Evolutionary conservation across 768 basidiomycete species (phyloP).

Genomic region (Collybiopsis luxurians): DNA sequence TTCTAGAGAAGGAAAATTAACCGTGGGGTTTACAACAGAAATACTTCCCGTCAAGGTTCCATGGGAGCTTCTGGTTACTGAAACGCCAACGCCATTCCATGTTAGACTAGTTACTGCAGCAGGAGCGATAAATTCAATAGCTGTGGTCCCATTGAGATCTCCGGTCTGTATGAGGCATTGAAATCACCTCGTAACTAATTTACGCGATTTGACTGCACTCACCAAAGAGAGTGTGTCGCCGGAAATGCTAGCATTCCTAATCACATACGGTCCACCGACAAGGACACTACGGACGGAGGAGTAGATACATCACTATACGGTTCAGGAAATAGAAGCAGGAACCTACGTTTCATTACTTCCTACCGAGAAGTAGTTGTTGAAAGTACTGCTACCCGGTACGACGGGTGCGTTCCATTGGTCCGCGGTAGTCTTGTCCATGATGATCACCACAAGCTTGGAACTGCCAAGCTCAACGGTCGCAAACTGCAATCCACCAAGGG

Average conservation of each 20-base stretch:
- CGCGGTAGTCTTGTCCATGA: conserved; percentile 48
- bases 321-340: neutral
- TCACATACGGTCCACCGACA: conserved; percentile 52
- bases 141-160: conserved; percentile 48
- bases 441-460: conserved; percentile 26
- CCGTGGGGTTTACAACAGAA: conserved; percentile 8
- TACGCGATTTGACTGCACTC: conserved; percentile 1
- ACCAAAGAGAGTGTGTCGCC: conserved; percentile 35
- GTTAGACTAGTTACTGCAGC: conserved; percentile 27
- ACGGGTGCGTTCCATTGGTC: conserved; percentile 49
- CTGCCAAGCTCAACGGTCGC: conserved; percentile 28
- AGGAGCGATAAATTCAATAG: conserved; percentile 42
- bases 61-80: conserved; percentile 21
- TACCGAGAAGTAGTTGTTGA: conserved; percentile 42
- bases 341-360: conserved; percentile 42
- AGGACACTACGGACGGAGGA: conserved; percentile 28
- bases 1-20: conserved; percentile 31
- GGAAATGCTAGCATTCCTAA: conserved; percentile 44
- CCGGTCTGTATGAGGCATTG: conserved; percentile 38
- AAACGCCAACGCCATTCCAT: conserved; percentile 38
- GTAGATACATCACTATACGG: too few species aligned
- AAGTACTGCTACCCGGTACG: conserved; percentile 31
- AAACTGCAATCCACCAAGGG: conserved; percentile 30
- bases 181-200: neutral
- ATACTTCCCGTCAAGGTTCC: conserved; percentile 30